Conservation (phyloP, 176 grass and related monocot genomes). For the Phoenix dactylifera region DNA sequence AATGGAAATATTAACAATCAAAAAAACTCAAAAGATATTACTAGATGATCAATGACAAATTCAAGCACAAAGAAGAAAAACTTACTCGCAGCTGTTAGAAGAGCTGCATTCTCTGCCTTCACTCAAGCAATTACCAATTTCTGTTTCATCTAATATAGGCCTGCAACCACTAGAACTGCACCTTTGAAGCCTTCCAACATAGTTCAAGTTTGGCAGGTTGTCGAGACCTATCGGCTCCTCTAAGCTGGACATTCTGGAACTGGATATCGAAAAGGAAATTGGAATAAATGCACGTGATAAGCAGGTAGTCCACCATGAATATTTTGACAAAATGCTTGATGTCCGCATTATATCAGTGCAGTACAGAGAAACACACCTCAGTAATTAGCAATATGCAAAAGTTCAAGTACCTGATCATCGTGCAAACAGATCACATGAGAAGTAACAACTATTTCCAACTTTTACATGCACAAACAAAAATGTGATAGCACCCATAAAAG, state of each 20-base stretch:
- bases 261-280: conserved; percentile 6
- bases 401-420: too few species aligned
- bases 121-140: conserved; percentile 23
- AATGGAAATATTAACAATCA: too few species aligned
- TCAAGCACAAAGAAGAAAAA: not conserved
- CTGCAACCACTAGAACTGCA: conserved; percentile 28
- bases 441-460: too few species aligned
- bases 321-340: not conserved
- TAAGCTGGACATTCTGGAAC: conserved; percentile 67
- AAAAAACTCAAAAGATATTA: too few species aligned
- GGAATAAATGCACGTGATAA: not conserved
- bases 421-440: too few species aligned
- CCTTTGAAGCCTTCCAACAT: conserved; percentile 49
- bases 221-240: conserved; percentile 65
- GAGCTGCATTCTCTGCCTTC: conserved; percentile 20
- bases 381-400: too few species aligned
- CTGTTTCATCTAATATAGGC: conserved; percentile 24
- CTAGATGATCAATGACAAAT: too few species aligned
- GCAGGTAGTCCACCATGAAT: not conserved
- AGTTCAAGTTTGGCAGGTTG: conserved; percentile 64
- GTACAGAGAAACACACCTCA: too few species aligned
- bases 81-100: conserved; percentile 37
- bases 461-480: too few species aligned
- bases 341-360: conserved; percentile 4
- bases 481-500: too few species aligned